Evolutionary conservation across 2,329 filamentous ascomycete species (phyloP).

Genomic region (Fusarium xyrophilum): DNA sequence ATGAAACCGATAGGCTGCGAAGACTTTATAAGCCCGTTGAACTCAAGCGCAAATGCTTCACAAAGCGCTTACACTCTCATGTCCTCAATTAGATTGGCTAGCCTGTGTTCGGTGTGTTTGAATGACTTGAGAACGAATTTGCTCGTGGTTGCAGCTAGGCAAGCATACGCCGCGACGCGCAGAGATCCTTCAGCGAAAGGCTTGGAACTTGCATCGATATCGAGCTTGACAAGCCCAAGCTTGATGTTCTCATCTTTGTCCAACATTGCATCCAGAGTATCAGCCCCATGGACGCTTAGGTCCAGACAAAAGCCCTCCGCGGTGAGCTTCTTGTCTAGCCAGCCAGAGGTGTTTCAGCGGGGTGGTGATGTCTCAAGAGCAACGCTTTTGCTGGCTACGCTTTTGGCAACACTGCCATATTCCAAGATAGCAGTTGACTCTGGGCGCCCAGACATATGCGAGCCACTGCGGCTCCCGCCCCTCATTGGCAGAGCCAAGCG

Average conservation of each 20-base stretch:
- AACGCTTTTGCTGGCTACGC: not conserved
- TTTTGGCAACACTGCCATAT: not conserved
- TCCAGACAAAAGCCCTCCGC: constrained; percentile 42
- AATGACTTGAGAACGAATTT: constrained; percentile 48
- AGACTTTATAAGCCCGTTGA: constrained; percentile 45
- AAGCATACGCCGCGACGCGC: constrained; percentile 43
- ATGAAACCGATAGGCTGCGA: constrained; percentile 42
- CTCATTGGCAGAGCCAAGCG: not conserved
- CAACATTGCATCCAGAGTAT: constrained; percentile 48
- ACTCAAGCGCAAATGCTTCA: constrained; percentile 52
- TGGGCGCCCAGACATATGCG: not conserved
- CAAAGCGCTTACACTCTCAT: constrained; percentile 50
- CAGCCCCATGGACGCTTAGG: constrained; percentile 34
- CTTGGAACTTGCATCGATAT: constrained; percentile 40
- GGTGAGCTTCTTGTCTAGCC: constrained; percentile 7
- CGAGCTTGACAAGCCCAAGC: constrained; percentile 44
- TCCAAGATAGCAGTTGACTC: not conserved
- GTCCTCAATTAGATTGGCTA: constrained; percentile 47
- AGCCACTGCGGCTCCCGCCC: not conserved
- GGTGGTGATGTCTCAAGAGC: not conserved
- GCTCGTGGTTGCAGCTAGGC: constrained; percentile 33
- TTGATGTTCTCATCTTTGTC: constrained; percentile 46
- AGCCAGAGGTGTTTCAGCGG: not conserved
- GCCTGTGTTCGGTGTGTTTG: constrained; percentile 19
- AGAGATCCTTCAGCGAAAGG: constrained; percentile 44